These are phyloP conservation scores for Hansenula sp. DNA, from an alignment of 1,139 yeast species.

Conservation along the genomic window DNA sequence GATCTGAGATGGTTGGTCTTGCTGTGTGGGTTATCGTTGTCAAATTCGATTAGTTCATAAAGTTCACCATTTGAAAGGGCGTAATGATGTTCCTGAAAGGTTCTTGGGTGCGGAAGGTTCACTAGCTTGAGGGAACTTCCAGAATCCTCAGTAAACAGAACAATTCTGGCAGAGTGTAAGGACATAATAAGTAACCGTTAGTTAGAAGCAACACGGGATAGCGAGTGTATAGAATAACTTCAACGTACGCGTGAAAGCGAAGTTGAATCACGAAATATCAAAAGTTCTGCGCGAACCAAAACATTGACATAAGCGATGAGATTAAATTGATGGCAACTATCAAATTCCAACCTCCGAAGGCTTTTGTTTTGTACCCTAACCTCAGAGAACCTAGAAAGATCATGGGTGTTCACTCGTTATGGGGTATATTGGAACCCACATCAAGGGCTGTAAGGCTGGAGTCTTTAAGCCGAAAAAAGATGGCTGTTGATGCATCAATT, in stretches of 20 bases:
- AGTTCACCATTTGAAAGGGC: slow-evolving; percentile 7
- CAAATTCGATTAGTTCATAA: slow-evolving; percentile 11
- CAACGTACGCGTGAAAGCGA: too few species aligned
- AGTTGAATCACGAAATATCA: too few species aligned
- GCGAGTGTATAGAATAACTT: too few species aligned
- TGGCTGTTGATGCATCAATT: slow-evolving; percentile 97
- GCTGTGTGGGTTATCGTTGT: slow-evolving; percentile 17
- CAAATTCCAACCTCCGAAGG: too few species aligned
- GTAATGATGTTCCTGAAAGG: slow-evolving; percentile 3
- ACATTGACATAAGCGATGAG: too few species aligned
- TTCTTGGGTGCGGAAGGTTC: slow-evolving; percentile 13
- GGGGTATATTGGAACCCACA: slow-evolving; percentile 90
- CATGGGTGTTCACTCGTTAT: slow-evolving; percentile 96
- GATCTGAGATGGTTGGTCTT: slow-evolving; percentile 16
- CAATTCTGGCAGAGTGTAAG: slow-evolving; percentile 7
- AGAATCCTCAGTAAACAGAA: slow-evolving; percentile 7
- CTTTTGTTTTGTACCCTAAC: too few species aligned
- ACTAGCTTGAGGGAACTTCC: slow-evolving; percentile 4
- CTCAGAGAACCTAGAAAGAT: not conserved
- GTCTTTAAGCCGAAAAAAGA: slow-evolving; percentile 63
- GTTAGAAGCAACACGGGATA: not conserved
- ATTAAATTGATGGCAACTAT: too few species aligned
- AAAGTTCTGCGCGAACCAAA: too few species aligned
- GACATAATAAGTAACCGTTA: slow-evolving; percentile 1
- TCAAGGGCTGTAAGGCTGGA: slow-evolving; percentile 90